Base-by-base conservation (phyloP, 2,329 filamentous ascomycete genomes). In the Penicillium sp. region DNA sequence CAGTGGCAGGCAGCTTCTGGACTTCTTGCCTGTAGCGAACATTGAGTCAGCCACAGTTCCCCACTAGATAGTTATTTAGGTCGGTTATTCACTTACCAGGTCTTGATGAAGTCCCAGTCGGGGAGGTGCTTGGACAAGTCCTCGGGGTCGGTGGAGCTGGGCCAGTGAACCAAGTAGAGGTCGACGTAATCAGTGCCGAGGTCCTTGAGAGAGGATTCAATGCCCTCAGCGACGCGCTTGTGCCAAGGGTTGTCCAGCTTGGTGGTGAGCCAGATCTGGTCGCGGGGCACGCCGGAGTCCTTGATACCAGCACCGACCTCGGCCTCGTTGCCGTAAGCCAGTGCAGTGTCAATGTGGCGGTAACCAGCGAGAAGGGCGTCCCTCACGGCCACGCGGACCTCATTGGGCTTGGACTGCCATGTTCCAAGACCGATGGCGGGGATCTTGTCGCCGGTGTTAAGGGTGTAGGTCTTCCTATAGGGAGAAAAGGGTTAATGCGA, bases 51-150 rank as follows among this genome's bases (percentile, higher is more conserved):
- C 48, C 14, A 35, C 14, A 3, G 7, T 25, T 25, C 8, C 12
- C 30, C 22, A 11, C 4, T 12, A 10, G 5, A 19, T 11, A 10
- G 17, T 35, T 28, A 8, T n/a, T 10, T 25, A 5, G 14, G 31
- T 22, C n/a, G 14, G 1, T 22, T 7, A 22, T 31, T 35, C 16
- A 50, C 48, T 35, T 50, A 50, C 48, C 83, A 95, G 26, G 90
- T 94, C 75, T 94, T 86, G 66, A 89, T 80, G 74, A 89, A 93
- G 77, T 90, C 83, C 89, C 90, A 93, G 77, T 91, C 89, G 31
- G 84, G 79, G 60, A 86, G 82, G 71, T 88, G 84, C 79, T 89
- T 89, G 44, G 75, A 67, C 51, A 71, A 66, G 59, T 78, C 75
- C 9, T 78, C 74, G 35, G 78, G 76, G 55, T 79, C 78, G 60